These are phyloP conservation scores for Moesziomyces parantarcticus DNA, from an alignment of 1,284 basidiomycete genomes.

Conservation along the genomic window DNA sequence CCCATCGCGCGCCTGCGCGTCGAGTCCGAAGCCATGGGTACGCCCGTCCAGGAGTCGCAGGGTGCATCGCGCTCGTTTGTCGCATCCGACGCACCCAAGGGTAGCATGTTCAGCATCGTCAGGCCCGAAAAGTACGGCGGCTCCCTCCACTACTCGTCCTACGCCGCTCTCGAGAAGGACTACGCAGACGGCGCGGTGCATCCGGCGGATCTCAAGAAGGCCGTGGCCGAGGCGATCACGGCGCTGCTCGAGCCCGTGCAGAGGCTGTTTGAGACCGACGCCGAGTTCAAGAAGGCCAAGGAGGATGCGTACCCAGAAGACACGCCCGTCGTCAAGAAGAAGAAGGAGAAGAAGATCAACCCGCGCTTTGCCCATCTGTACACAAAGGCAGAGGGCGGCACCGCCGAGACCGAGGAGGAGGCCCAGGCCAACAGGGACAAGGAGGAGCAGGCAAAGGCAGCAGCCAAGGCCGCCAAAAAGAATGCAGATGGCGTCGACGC, in stretches of 20 bases:
- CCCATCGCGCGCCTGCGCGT: conserved; percentile 74
- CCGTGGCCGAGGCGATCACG: conserved; percentile 81
- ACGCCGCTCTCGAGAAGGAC: conserved; percentile 78
- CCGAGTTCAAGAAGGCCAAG: conserved; percentile 84
- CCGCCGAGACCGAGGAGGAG: conserved; percentile 54
- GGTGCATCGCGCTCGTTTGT: conserved; percentile 44
- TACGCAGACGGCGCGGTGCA: conserved; percentile 83
- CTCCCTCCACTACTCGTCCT: conserved; percentile 78
- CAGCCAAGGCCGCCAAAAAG: conserved; percentile 18
- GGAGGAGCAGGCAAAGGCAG: conserved; percentile 21
- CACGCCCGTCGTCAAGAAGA: conserved; percentile 50
- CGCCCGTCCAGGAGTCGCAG: conserved; percentile 16
- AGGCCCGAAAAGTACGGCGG: conserved; percentile 87
- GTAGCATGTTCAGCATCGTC: conserved; percentile 82
- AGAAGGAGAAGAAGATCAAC: conserved; percentile 62
- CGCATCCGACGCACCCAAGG: conserved; percentile 76
- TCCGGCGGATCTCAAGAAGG: conserved; percentile 88
- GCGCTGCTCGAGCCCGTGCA: conserved; percentile 85
- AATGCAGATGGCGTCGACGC: background rate
- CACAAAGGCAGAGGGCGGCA: conserved; percentile 55
- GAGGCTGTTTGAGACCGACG: conserved; percentile 78
- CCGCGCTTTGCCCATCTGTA: conserved; percentile 53
- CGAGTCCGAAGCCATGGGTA: conserved; percentile 49
- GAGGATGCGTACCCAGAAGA: conserved; percentile 81
- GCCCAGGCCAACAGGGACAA: conserved; percentile 45